phyloP scores from a whole-genome alignment of 1,139 yeast species.

The Pneumocystis wakefieldiae region DNA sequence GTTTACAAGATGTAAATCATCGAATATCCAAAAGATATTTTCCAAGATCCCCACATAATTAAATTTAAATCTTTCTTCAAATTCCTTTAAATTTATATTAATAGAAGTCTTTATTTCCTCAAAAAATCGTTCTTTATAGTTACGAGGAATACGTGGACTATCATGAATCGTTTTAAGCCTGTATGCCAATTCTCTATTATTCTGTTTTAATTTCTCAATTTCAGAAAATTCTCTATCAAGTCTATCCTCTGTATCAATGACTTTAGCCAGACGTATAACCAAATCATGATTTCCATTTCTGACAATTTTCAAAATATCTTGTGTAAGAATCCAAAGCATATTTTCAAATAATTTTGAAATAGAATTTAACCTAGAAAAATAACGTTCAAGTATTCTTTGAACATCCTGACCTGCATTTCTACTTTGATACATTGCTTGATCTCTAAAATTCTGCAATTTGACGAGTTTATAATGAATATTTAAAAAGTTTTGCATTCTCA shows the following conservation, averaged over 20 bases:
- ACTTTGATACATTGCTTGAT: constrained; percentile 47
- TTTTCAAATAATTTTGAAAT: constrained; percentile 49
- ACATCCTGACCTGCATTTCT: constrained; percentile 50
- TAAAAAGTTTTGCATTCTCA: constrained; percentile 39
- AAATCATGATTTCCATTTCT: constrained; percentile 53
- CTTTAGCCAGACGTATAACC: constrained; percentile 55
- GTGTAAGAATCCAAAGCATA: constrained; percentile 44
- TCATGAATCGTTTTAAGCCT: constrained; percentile 5
- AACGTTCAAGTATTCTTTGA: constrained; percentile 46
- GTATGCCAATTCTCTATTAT: constrained; percentile 8
- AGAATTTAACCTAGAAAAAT: constrained; percentile 38
- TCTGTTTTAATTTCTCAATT: constrained; percentile 20
- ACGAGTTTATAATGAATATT: constrained; percentile 56
- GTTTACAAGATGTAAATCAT: constrained; percentile 55
- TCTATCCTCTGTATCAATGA: constrained; percentile 64
- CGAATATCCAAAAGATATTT: constrained; percentile 69
- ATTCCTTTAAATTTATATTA: constrained; percentile 34
- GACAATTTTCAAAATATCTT: constrained; percentile 51
- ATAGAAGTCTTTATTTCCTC: constrained; percentile 47
- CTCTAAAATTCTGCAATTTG: constrained; percentile 62
- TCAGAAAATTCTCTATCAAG: constrained; percentile 40
- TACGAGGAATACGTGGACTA: constrained; percentile 31
- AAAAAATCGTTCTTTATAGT: constrained; percentile 52
- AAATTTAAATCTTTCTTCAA: constrained; percentile 47
- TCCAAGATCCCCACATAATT: constrained; percentile 43